Base-by-base conservation (phyloP, 2,329 filamentous ascomycete genomes). In the Ophiocordyceps sinensis region DNA sequence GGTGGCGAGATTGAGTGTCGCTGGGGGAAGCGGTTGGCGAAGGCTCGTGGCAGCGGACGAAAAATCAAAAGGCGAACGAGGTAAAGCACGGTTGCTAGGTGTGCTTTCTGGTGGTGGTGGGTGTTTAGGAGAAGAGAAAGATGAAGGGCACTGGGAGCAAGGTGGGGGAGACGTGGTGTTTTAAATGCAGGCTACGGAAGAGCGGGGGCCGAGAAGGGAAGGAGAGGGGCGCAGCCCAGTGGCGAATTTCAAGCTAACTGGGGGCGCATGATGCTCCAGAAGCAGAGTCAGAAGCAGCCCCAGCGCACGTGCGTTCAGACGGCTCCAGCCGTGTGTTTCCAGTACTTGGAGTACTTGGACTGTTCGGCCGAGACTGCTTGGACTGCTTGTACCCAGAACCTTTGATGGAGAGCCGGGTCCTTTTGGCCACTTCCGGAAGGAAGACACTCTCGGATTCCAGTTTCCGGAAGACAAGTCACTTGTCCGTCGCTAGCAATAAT, bases 261-360 rank as follows among this genome's bases (percentile, higher is more conserved):
- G 40, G 42, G 43, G 43, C 45, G 52, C 51, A 57, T 62, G 59
- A 62, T 60, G 56, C 58, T 62, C 61, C 60, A 64, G 61, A 63
- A 62, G 19, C 19, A 19, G 19, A n/a, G n/a, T n/a, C 60, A 64
- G 61, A 63, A 62, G 19, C 19, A 19, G 19, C n/a, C 19, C 19
- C 19, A 19, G 19, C 19, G n/a, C n/a, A n/a, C n/a, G 19, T 19
- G 19, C 19, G 19, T 19, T 19, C 19, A 19, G 19, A 19, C 19
- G 19, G 19, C 19, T 19, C 19, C 19, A 35, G 48, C 13, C 2
- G 14, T 15, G 13, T 13, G 30, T 32, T 32, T 15, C n/a, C 30
- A 32, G 30, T 32, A 32, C 30, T 32, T 32, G 30, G 2, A 2
- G 5, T 2, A 15, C 2, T 2, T 13, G 5, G 12, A 15, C n/a